Conservation (phyloP, 2,329 filamentous ascomycete genomes). For the Cordyceps fumosorosea region DNA sequence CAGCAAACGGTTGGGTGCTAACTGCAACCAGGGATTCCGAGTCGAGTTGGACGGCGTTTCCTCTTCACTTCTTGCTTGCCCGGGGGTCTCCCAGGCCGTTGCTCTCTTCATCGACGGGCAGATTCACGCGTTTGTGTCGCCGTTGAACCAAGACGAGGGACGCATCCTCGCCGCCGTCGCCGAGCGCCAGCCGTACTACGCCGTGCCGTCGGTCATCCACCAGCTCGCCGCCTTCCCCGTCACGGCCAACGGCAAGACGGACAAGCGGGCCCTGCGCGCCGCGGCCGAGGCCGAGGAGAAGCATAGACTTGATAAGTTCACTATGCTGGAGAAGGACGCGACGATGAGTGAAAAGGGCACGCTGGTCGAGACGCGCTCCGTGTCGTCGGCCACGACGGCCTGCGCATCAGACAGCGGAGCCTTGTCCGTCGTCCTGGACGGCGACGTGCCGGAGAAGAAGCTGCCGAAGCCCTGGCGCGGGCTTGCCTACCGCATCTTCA, state of each 20-base stretch:
- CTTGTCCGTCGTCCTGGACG: conserved; percentile 19
- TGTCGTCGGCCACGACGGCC: conserved; percentile 23
- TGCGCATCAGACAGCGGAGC: conserved; percentile 18
- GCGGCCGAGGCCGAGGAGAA: conserved; percentile 15
- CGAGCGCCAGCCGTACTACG: conserved; percentile 47
- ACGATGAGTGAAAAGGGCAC: conserved; percentile 17
- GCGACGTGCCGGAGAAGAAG: conserved; percentile 35
- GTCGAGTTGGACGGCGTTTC: conserved; percentile 55
- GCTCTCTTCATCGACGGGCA: conserved; percentile 40
- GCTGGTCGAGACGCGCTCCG: conserved; percentile 23
- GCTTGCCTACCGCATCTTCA: conserved; percentile 40
- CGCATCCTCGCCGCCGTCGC: conserved; percentile 34
- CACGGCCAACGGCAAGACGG: conserved; percentile 50
- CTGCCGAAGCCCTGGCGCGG: conserved; percentile 32
- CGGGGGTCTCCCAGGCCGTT: conserved; percentile 40
- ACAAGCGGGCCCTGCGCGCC: conserved; percentile 40
- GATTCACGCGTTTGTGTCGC: conserved; percentile 45
- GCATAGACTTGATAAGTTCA: neutral
- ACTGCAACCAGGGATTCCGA: conserved; percentile 42
- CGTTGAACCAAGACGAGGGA: conserved; percentile 26
- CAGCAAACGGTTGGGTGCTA: neutral
- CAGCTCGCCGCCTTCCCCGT: conserved; percentile 39
- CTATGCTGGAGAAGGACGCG: conserved; percentile 13
- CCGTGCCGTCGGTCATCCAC: conserved; percentile 41
- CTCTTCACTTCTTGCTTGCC: conserved; percentile 38